Percentiles rank a stretch among this genome's conserved stretches.
Conservation (phyloP, 805 yeast species). For the Groenewaldozyma salmanticensis region DNA sequence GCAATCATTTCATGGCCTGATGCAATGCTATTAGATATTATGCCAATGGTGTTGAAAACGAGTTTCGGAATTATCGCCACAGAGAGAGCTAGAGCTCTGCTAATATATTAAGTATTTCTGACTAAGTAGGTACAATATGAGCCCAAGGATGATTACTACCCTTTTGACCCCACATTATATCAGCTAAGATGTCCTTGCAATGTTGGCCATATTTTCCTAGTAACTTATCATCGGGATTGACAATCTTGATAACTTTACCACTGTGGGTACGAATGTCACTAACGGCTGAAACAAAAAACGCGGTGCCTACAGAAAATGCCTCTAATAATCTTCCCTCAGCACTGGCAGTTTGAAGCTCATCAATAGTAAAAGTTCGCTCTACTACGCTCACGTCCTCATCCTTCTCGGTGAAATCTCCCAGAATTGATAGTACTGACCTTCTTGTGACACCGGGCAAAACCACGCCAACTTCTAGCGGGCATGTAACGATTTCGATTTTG, state of each 20-base stretch:
- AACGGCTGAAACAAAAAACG: constrained; percentile 44
- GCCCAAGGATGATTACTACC: too few species aligned
- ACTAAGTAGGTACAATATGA: too few species aligned
- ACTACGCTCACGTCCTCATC: constrained; percentile 29
- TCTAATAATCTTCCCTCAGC: constrained; percentile 40
- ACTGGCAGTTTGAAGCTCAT: constrained; percentile 37
- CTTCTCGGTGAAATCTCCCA: constrained; percentile 24
- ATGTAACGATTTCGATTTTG: constrained; percentile 39
- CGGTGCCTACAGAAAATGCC: constrained; percentile 47
- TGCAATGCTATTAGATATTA: too few species aligned
- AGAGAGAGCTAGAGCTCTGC: too few species aligned
- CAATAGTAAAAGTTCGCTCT: constrained; percentile 39
- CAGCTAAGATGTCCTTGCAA: constrained; percentile 26
- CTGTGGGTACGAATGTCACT: constrained; percentile 32
- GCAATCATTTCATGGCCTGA: too few species aligned
- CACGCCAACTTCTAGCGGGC: constrained; percentile 42
- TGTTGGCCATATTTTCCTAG: constrained; percentile 29
- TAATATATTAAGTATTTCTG: too few species aligned
- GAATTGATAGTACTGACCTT: constrained; percentile 37
- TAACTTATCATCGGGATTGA: constrained; percentile 31
- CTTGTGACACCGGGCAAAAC: constrained; percentile 46
- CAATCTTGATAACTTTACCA: constrained; percentile 36
- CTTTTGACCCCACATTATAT: constrained; percentile 21
- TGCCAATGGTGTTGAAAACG: too few species aligned
- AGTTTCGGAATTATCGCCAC: too few species aligned